Conservation (phyloP, 768 basidiomycete species). For the Tricholoma hemisulphureum region DNA sequence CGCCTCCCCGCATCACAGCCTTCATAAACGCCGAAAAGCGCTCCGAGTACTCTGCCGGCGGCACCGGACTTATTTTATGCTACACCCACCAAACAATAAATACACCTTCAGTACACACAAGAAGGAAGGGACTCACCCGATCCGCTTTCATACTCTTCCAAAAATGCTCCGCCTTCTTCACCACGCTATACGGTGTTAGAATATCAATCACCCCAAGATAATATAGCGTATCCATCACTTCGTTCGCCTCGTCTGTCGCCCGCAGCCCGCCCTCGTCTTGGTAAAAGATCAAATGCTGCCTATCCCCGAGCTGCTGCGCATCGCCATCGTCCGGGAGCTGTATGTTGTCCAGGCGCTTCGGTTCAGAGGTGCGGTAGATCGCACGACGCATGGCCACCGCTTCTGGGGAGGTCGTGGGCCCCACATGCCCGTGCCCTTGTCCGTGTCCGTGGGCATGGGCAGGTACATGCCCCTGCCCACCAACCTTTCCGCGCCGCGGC, state of each 20-base stretch:
- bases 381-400: constrained; percentile 84
- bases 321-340: constrained; percentile 20
- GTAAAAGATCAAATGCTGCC: constrained; percentile 86
- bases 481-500: constrained; percentile 54
- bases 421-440: no score
- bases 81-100: constrained; percentile 30
- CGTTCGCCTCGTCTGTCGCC: constrained; percentile 86
- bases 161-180: constrained; percentile 83
- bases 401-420: constrained; percentile 52
- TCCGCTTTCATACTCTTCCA: constrained; percentile 92
- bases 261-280: constrained; percentile 93
- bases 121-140: constrained; percentile 57
- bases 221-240: constrained; percentile 73
- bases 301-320: constrained; percentile 44
- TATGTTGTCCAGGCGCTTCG: constrained; percentile 53
- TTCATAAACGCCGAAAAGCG: constrained; percentile 88
- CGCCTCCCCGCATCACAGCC: constrained; percentile 81
- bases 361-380: constrained; percentile 74
- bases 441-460: constrained; percentile 40
- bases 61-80: constrained; percentile 95
- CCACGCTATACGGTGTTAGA: constrained; percentile 76
- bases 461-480: constrained; percentile 14
- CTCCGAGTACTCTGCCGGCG: constrained; percentile 81
- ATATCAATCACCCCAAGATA: constrained; percentile 98
- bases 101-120: background rate